Evolutionary conservation across 495 filamentous ascomycete species (phyloP), one percentile per base, ranked within the genome.

Genomic region (Neurospora sp.): DNA sequence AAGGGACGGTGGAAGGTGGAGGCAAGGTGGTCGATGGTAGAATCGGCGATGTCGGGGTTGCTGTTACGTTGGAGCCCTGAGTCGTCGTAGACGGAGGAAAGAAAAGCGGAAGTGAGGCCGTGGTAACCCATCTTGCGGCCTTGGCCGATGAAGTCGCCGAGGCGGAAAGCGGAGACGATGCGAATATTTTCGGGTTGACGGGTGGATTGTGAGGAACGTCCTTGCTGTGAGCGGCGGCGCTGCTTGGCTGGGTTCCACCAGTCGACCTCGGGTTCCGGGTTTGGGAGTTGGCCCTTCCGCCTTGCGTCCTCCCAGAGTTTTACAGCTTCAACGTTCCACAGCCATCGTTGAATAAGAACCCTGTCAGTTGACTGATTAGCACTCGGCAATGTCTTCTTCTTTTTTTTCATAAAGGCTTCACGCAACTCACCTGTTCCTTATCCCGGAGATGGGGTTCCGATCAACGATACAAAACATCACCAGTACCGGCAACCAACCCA

Each of bases 401-500:
- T 35, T 35, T 35, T 31, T 31, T 35, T 41, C 41, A 18, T 0
- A 42, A 42, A 42, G 41, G 41, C 41, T 42, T 42, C 14, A 41
- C 40, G 14, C 66, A 46, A 82, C 81, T n/a, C 40, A 69, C 41
- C 81, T 73, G 14, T 79, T 80, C 40, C 83, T 74, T 20, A 79
- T 81, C 0, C 82, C 73, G 5, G 83, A 82, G 16, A 79, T 77
- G 0, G 85, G 84, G 70, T 88, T 88, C 12, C 86, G 80, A 75
- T 88, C 86, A 4, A 85, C 77, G 42, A 88, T 86, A 11, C 75
- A 77, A 66, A 80, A 80, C 3, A 85, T 71, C 22, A 86, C 78
- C 16, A 88, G 72, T n/a, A 87, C 73, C 12, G 86, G 86, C 7
- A 88, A 70, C 86, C 85, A 88, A 5, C 79, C 75, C 22, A 87